Base-by-base conservation (phyloP, 208 protist genomes). In the Trypanosoma scelopori region DNA sequence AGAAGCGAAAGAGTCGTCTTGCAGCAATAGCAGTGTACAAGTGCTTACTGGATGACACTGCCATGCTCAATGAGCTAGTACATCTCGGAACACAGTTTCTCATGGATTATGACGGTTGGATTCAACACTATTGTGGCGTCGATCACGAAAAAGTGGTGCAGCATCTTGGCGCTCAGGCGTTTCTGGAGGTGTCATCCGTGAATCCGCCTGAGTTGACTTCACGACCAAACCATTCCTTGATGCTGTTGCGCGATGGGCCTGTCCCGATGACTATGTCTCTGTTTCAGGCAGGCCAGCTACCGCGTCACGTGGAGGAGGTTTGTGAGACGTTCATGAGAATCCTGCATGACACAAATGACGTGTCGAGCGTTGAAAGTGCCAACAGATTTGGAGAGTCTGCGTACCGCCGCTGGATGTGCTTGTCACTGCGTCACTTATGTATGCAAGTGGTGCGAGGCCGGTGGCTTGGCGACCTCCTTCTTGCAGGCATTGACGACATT, bases 11-110 rank as follows among this genome's bases (percentile, higher is more conserved):
- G 47, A 84, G 72, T 57, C 85, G 83, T 48, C 57, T 53, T 27
- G 89, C 89, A 6, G 73, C 81, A 49, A 69, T 87, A 23, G 76
- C 81, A 13, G 85, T 94, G 7, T 94, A 92, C 76, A 82, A 87
- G 25, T 91, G 84, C 59, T 56, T 94, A 45, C 50, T 87, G 12
- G 91, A 84, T 55, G 85, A 94, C 59, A 89, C 89, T 71, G 82
- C 64, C 27, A 76, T 92, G 23, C 85, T 94, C 76, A 48, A 59
- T 1, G 49, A 74, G 42, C 85, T 92, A 51, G 75, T 86, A 66
- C 56, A 51, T 25, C 55, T 81, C 22, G 66, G 62, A 5, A 55
- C 50, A 3, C 74, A 85, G 48, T 92, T 94, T 62, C 47, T 92
- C 7, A 56, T 63, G 49, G 70, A 82, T 61, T 94, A 91, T 71